Evolutionary conservation across 768 basidiomycete genomes (phyloP).

Genomic region (Pisolithus marmoratus): DNA sequence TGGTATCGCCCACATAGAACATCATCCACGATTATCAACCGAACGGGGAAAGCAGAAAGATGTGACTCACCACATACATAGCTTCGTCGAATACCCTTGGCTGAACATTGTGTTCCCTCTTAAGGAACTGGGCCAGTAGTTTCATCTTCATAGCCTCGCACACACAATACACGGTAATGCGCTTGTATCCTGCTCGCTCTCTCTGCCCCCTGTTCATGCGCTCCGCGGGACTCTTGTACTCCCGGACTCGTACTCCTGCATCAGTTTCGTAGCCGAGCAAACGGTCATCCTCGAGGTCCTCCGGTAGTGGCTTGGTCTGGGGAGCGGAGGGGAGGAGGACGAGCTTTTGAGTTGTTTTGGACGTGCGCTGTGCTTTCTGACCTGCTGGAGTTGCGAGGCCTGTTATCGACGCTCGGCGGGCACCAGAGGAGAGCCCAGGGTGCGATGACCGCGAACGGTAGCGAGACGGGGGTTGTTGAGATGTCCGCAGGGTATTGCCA

Average conservation of each 20-base stretch:
- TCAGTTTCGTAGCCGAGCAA: slow-evolving; percentile 60
- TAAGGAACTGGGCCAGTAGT: slow-evolving; percentile 75
- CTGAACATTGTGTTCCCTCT: slow-evolving; percentile 87
- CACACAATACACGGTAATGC: slow-evolving; percentile 86
- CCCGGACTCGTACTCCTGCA: slow-evolving; percentile 47
- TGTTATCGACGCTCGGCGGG: slow-evolving; percentile 29
- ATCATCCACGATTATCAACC: not conserved
- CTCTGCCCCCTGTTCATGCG: slow-evolving; percentile 85
- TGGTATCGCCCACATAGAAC: too few relatives aligned
- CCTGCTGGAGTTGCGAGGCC: slow-evolving; percentile 23
- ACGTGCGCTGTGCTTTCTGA: slow-evolving; percentile 66
- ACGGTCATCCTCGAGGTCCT: slow-evolving; percentile 38
- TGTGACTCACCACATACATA: slow-evolving; percentile 71
- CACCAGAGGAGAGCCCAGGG: not conserved
- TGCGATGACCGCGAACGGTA: slow-evolving; percentile 5
- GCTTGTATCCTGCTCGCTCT: slow-evolving; percentile 70
- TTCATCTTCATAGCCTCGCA: slow-evolving; percentile 86
- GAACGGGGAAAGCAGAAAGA: not conserved
- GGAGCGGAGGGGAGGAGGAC: slow-evolving; percentile 51
- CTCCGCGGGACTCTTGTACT: slow-evolving; percentile 82
- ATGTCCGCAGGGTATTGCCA: too few relatives aligned
- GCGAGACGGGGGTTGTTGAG: slow-evolving; percentile 2
- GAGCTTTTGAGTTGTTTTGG: slow-evolving; percentile 88
- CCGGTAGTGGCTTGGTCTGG: slow-evolving; percentile 3
- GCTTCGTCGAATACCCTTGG: slow-evolving; percentile 91